Evolutionary conservation across 2,329 filamentous ascomycete genomes (phyloP).

Genomic region (Phoma sp.): DNA sequence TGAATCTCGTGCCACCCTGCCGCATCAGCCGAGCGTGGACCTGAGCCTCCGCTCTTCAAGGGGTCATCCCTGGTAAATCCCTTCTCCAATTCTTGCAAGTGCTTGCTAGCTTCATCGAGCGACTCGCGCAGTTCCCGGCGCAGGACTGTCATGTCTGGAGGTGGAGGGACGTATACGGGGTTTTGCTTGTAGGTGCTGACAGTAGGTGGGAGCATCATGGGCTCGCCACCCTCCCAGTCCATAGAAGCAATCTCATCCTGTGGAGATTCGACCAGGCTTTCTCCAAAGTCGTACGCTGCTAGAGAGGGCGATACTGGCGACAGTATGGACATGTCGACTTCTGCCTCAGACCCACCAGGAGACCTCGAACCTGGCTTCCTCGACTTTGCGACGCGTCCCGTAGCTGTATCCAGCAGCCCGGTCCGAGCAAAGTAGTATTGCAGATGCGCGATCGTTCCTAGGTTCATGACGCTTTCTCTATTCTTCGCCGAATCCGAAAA

Average conservation of each 20-base stretch:
- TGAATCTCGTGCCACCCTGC: conserved; percentile 85
- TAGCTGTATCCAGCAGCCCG: conserved; percentile 90
- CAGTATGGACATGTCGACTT: conserved; percentile 36
- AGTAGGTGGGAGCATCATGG: conserved; percentile 90
- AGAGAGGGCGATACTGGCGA: conserved; percentile 32
- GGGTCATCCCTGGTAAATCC: conserved; percentile 28
- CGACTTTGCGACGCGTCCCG: conserved; percentile 80
- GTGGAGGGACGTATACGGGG: conserved; percentile 79
- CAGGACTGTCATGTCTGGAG: conserved; percentile 81
- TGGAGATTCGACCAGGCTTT: conserved; percentile 59
- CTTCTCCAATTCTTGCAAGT: conserved; percentile 66
- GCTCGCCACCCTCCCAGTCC: conserved; percentile 67
- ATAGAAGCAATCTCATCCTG: conserved; percentile 58
- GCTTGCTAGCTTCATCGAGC: conserved; percentile 71
- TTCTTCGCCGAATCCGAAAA: conserved; percentile 91
- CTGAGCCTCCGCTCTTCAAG: conserved; percentile 15
- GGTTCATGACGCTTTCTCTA: conserved; percentile 91
- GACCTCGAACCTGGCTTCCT: conserved; percentile 54
- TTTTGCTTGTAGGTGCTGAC: conserved; percentile 93
- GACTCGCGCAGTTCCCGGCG: conserved; percentile 72
- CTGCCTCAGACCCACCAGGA: conserved; percentile 40
- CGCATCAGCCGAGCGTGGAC: conserved; percentile 42
- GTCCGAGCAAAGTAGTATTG: conserved; percentile 99
- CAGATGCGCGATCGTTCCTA: conserved; percentile 95
- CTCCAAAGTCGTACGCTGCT: conserved; percentile 39